Evolutionary conservation across 108 stramenopile species (phyloP).

Genomic region (Bacterosira constricta): DNA sequence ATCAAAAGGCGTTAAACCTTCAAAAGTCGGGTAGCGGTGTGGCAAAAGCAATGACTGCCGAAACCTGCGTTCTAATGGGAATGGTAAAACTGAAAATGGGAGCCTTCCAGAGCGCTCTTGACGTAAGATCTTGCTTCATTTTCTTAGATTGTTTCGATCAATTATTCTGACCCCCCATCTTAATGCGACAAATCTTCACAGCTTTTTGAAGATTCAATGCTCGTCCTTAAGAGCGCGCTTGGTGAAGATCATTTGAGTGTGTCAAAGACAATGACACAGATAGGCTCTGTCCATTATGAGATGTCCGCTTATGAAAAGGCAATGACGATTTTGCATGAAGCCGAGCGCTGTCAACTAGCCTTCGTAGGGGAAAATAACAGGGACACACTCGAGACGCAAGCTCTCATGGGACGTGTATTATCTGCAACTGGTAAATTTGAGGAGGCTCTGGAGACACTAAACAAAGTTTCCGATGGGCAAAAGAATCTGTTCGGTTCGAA

Average conservation of each 20-base stretch:
- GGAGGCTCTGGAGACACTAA: slow-evolving; percentile 50
- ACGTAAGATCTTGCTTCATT: background rate
- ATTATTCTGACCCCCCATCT: no score
- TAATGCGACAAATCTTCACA: no score
- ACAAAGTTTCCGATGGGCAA: slow-evolving; percentile 54
- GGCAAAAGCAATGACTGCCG: slow-evolving; percentile 64
- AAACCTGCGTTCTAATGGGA: slow-evolving; percentile 66
- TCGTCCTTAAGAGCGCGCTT: slow-evolving; percentile 44
- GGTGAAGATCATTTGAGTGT: slow-evolving; percentile 67
- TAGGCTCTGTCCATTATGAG: slow-evolving; percentile 61
- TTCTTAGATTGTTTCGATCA: background rate
- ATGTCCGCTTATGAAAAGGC: slow-evolving; percentile 58
- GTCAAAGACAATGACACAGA: slow-evolving; percentile 63
- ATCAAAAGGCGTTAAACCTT: slow-evolving; percentile 61
- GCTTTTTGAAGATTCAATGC: slow-evolving; percentile 64
- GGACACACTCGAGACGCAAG: slow-evolving; percentile 64
- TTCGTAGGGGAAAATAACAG: slow-evolving; percentile 58
- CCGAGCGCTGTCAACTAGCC: slow-evolving; percentile 54
- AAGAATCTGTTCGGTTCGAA: slow-evolving; percentile 55
- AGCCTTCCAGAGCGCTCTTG: slow-evolving; percentile 54
- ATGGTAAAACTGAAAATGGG: slow-evolving; percentile 64
- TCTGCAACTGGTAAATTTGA: slow-evolving; percentile 55
- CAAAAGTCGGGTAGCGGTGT: slow-evolving; percentile 60
- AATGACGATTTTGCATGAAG: slow-evolving; percentile 54
- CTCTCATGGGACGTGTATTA: slow-evolving; percentile 61